Evolutionary conservation across 768 basidiomycete species (phyloP), one percentile per base, ranked within the genome.

Genomic region (Asterophora parasitica): DNA sequence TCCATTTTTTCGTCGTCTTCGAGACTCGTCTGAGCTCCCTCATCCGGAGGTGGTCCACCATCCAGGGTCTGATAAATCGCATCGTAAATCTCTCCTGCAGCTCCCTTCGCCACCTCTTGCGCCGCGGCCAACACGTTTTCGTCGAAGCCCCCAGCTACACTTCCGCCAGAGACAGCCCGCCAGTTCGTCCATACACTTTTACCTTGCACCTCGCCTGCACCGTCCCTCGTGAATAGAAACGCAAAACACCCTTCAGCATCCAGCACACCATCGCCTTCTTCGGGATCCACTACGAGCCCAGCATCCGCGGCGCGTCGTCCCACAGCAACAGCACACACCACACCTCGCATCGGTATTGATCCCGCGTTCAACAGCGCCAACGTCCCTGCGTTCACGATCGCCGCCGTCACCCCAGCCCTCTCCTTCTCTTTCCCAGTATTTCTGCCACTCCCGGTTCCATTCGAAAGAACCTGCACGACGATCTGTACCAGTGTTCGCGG

Each of bases 401-500:
- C 75, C 0, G 88, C 82, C 1, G 79, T 66, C 19, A 86, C 66
- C 0, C 69, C 68, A 20, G 75, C 69, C 49, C 58, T 41, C 8
- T 31, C 30, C 8, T 31, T 12, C 8, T 31, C 30, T 9, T 31
- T 31, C 30, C 30, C 30, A 31, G 23, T 23, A 44, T 32, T 46
- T 10, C 41, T 31, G 33, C 28, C 19, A 11, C 42, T 23, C 27
- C 49, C 49, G 12, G 32, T 27, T 2, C 16, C 32, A 30, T 44
- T 32, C 12, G 48, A 49, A 4, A 89, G 69, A 2, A 76, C 71
- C 62, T 92, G 90, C 0, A 86, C 72, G 1, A 88, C 83, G n/a
- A 92, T 71, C 55, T 91, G 89, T 2, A 91, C 69, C 8, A 89
- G 73, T 2, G 85, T 81, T 11, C 90, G 71, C 7, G 90, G 91